Evolutionary conservation across 495 filamentous ascomycete genomes (phyloP).

Genomic region (Staphylotrichum longicolle): DNA sequence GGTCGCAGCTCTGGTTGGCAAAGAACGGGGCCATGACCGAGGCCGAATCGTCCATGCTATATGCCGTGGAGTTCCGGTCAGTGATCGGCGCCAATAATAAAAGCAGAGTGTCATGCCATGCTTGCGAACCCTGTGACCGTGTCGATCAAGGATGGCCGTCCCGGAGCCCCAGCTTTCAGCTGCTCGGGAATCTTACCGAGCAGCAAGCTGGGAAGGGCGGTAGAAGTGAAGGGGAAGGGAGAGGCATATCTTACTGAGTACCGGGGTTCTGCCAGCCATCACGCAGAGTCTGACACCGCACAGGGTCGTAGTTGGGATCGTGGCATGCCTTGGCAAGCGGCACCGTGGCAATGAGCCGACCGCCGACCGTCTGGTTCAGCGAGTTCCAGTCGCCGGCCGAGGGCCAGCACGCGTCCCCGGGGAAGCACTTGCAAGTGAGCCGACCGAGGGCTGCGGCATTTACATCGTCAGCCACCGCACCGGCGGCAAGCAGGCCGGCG

Average conservation of each 20-base stretch:
- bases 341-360: slow-evolving; percentile 49
- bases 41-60: slow-evolving; percentile 44
- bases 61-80: slow-evolving; percentile 35
- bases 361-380: slow-evolving; percentile 46
- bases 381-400: slow-evolving; percentile 38
- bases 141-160: not conserved
- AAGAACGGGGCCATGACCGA: slow-evolving; percentile 48
- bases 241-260: slow-evolving; percentile 33
- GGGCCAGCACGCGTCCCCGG: slow-evolving; percentile 53
- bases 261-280: slow-evolving; percentile 32
- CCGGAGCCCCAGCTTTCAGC: slow-evolving; percentile 5
- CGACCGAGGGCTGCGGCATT: not conserved
- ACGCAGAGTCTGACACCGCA: slow-evolving; percentile 26
- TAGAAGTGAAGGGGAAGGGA: not conserved
- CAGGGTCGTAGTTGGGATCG: slow-evolving; percentile 30
- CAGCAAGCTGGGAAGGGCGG: not conserved
- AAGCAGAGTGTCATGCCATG: not conserved
- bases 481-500: slow-evolving; percentile 24
- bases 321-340: slow-evolving; percentile 54
- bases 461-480: slow-evolving; percentile 12
- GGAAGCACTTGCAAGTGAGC: slow-evolving; percentile 51
- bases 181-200: no score
- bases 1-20: slow-evolving; percentile 44
- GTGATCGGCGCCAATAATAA: slow-evolving; percentile 1
- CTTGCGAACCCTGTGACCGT: not conserved